These are phyloP conservation scores for Eimeria tenella DNA, from an alignment of 169 alveolate species.

Conservation along the genomic window DNA sequence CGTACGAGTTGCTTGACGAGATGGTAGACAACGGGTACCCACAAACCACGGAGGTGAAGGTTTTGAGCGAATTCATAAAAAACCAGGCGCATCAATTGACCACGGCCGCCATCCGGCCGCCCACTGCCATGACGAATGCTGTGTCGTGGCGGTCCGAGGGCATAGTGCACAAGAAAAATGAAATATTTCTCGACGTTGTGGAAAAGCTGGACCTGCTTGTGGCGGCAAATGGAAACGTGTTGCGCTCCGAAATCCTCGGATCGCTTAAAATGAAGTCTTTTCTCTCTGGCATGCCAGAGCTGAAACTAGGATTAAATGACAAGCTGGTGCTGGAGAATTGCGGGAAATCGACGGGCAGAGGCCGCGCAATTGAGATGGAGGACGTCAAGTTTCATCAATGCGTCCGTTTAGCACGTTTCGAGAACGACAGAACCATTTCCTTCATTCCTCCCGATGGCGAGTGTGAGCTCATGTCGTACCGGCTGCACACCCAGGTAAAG, in stretches of 20 bases:
- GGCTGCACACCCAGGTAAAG: slow-evolving; percentile 96
- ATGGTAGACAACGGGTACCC: slow-evolving; percentile 99
- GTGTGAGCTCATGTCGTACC: slow-evolving; percentile 98
- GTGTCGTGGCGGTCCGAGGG: slow-evolving; percentile 97
- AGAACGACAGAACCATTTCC: slow-evolving; percentile 97
- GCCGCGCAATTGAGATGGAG: slow-evolving; percentile 96
- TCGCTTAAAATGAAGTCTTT: slow-evolving; percentile 96
- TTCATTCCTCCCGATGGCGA: slow-evolving; percentile 99
- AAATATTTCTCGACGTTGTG: slow-evolving; percentile 98
- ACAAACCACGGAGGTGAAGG: slow-evolving; percentile 93
- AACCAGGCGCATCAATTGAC: slow-evolving; percentile 94
- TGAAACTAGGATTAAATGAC: slow-evolving; percentile 98
- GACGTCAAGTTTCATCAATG: slow-evolving; percentile 99
- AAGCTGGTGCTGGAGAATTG: slow-evolving; percentile 90
- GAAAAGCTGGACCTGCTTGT: slow-evolving; percentile 96
- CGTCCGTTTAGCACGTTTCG: slow-evolving; percentile 93
- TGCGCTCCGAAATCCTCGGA: slow-evolving; percentile 98
- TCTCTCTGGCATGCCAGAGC: slow-evolving; percentile 99
- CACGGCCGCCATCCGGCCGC: slow-evolving; percentile 89
- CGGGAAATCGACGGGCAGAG: slow-evolving; percentile 85
- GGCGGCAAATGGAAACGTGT: slow-evolving; percentile 92
- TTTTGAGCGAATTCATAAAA: slow-evolving; percentile 95
- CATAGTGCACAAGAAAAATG: slow-evolving; percentile 98
- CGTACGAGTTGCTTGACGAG: slow-evolving; percentile 99
- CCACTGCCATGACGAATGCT: slow-evolving; percentile 96